Conservation (phyloP, 2,329 filamentous ascomycete genomes). For the Metarhizium sp. region DNA sequence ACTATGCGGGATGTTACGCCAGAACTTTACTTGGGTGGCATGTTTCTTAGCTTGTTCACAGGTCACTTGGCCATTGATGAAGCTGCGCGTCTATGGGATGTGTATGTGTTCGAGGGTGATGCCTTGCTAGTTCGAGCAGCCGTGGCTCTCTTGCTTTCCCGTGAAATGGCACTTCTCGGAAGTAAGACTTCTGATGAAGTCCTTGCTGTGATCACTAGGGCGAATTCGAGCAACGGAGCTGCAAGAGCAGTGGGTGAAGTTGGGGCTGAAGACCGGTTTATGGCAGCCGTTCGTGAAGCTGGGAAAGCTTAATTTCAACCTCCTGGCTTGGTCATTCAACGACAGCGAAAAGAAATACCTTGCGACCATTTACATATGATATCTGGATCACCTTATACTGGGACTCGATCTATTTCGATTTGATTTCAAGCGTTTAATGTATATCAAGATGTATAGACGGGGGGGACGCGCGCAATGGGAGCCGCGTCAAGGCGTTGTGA, state of each 20-base stretch:
- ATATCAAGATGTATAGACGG: slow-evolving; percentile 14
- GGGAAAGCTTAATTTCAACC: slow-evolving; percentile 19
- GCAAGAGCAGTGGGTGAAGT: slow-evolving; percentile 27
- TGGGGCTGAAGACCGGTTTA: slow-evolving; percentile 38
- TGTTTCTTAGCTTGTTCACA: slow-evolving; percentile 60
- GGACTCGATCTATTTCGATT: slow-evolving; percentile 6
- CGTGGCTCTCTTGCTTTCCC: slow-evolving; percentile 53
- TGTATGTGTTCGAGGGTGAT: slow-evolving; percentile 77
- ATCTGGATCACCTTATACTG: background rate
- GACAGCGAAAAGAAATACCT: background rate
- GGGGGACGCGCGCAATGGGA: background rate
- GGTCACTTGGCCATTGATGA: slow-evolving; percentile 56
- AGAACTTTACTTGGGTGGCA: slow-evolving; percentile 45
- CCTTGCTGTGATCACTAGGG: slow-evolving; percentile 24
- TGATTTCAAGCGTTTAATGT: slow-evolving; percentile 13
- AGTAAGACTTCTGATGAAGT: slow-evolving; percentile 36
- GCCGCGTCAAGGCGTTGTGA: slow-evolving; percentile 10
- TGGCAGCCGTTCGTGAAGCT: slow-evolving; percentile 24
- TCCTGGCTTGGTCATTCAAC: background rate
- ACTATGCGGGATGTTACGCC: slow-evolving; percentile 35
- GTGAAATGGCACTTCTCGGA: slow-evolving; percentile 42
- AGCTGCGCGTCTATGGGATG: slow-evolving; percentile 67
- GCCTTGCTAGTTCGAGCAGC: slow-evolving; percentile 60
- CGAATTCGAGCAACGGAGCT: slow-evolving; percentile 18
- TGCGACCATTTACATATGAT: background rate